Conservation (phyloP, 306 rosid genomes). For the Spatholobus suberectus region DNA sequence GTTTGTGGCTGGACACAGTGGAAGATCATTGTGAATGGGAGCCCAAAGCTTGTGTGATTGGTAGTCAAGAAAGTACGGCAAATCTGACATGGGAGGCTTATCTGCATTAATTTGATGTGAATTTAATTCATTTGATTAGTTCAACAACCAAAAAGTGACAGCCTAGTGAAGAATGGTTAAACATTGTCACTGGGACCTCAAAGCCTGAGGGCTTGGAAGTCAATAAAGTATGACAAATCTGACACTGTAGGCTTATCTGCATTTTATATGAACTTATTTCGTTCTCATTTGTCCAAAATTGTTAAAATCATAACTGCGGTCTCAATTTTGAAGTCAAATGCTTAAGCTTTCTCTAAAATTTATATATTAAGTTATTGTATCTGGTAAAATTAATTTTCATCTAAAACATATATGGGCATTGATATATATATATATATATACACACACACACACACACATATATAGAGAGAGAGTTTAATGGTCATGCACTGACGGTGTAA, state of each 20-base stretch:
- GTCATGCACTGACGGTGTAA: too few species aligned
- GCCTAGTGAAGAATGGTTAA: neutral
- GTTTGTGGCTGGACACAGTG: conserved; percentile 70
- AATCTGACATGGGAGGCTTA: conserved; percentile 82
- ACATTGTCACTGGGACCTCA: conserved; percentile 78
- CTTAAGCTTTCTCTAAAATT: neutral
- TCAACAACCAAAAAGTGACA: conserved; percentile 34
- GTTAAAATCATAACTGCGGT: conserved; percentile 9
- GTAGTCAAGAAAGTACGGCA: conserved; percentile 85
- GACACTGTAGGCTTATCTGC: conserved; percentile 68
- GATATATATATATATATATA: too few species aligned
- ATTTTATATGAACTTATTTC: neutral
- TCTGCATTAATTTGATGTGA: conserved; percentile 56
- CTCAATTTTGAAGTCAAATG: neutral
- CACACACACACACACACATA: too few species aligned
- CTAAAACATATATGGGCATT: neutral
- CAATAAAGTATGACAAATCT: conserved; percentile 75
- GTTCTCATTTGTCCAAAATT: conserved; percentile 2
- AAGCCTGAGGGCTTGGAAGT: conserved; percentile 61
- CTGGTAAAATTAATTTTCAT: neutral
- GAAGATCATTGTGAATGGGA: conserved; percentile 81
- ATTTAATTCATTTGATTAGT: conserved; percentile 12
- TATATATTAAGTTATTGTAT: neutral
- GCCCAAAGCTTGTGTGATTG: conserved; percentile 89
- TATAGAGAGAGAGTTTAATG: too few species aligned